phyloP scores from a whole-genome alignment of 2,329 filamentous ascomycete genomes.

The Fusarium sp. region DNA sequence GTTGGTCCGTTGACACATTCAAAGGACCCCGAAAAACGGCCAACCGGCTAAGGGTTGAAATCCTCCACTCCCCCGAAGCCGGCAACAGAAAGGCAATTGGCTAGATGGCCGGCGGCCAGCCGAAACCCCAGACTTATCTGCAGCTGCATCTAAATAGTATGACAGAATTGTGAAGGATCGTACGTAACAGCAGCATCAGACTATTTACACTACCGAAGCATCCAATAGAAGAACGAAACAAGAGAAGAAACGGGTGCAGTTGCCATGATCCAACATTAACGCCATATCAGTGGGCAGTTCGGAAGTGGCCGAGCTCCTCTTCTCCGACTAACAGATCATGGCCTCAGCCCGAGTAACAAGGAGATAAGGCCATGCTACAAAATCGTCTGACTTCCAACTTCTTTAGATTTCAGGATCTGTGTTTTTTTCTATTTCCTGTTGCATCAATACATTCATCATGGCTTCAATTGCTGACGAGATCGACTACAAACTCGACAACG shows the following conservation, averaged over 20 bases:
- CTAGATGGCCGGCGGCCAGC: slow-evolving; percentile 10
- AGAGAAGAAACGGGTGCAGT: slow-evolving; percentile 14
- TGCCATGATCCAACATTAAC: slow-evolving; percentile 19
- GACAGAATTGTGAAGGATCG: slow-evolving; percentile 2
- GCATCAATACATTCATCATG: slow-evolving; percentile 46
- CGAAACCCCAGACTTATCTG: slow-evolving; percentile 16
- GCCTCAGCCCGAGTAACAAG: slow-evolving; percentile 30
- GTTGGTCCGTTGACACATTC: slow-evolving; percentile 7
- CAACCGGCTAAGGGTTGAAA: slow-evolving; percentile 11
- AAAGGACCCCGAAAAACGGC: slow-evolving; percentile 11
- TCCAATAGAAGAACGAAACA: slow-evolving; percentile 24
- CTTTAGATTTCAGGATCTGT: neutral
- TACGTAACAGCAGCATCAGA: slow-evolving; percentile 16
- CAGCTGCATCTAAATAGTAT: neutral
- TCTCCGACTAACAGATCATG: slow-evolving; percentile 32
- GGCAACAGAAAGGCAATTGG: slow-evolving; percentile 5
- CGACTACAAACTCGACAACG: slow-evolving; percentile 69
- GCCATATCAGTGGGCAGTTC: slow-evolving; percentile 37
- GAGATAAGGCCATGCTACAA: slow-evolving; percentile 34
- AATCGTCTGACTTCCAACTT: neutral
- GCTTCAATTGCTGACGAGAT: slow-evolving; percentile 59
- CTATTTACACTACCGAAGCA: slow-evolving; percentile 21
- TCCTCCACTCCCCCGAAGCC: slow-evolving; percentile 39
- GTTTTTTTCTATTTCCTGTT: neutral
- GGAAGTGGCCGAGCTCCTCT: slow-evolving; percentile 52